Evolutionary conservation across 371 early-diverging fungal species (phyloP), one percentile per base, ranked within the genome.

Genomic region (Mortierella sp.): DNA sequence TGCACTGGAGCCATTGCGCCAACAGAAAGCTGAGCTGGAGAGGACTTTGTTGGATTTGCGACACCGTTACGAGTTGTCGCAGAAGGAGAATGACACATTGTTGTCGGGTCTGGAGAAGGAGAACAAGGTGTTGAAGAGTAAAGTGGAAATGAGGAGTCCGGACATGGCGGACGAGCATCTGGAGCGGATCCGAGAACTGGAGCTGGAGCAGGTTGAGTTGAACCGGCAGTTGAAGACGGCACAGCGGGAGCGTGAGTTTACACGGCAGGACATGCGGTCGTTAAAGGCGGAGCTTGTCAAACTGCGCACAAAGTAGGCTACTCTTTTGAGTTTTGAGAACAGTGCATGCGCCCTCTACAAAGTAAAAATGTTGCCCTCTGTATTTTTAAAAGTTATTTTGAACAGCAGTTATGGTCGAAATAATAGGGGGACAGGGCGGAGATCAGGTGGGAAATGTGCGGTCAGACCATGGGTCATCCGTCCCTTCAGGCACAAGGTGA

Each of bases 11-110:
- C 81, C 84, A 14, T 46, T 84, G 55, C 72, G 75, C 12, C 78
- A 73, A 32, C 81, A 84, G 58, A 84, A 84, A 35, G 71, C 81
- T 8, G 84, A 84, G 56, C 65, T 84, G 29, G 84, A 84, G 46
- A 71, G 81, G 70, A 84, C 81, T 14, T 74, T 84, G 5, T 29
- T 60, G 63, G 84, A 84, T 72, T 70, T 84, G 60, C 51, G 76
- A 49, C 84, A 84, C 54, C 84, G 84, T 4, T 84, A 84, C n/a
- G 84, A 84, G 70, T 73, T 72, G 5, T 84, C 84, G 1, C 84
- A 84, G 41, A 78, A 76, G 55, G 84, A 81, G 43, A 84, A 84
- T 29, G 84, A 84, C 35, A 38, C 38, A 11, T 60, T 84, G 44
- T 71, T 84, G 16, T 84, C 84, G 1, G 32, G 72, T n/a, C 65